phyloP scores from a whole-genome alignment of 2,329 filamentous ascomycete genomes.

The Xylaria sp. region DNA sequence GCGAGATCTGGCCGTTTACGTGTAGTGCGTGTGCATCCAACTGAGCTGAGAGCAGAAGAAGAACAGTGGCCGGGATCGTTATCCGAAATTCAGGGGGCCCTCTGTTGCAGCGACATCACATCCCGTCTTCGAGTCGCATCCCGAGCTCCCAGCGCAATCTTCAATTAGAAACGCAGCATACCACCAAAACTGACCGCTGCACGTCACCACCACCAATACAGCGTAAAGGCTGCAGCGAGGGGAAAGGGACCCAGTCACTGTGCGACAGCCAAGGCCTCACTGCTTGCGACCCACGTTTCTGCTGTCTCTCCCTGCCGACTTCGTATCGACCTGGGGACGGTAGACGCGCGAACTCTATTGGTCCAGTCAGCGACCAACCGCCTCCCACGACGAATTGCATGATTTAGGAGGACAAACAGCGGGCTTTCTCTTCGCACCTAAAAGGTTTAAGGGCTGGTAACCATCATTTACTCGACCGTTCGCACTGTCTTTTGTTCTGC shows the following conservation, averaged over 20 bases:
- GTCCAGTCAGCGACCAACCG: slow-evolving; percentile 30
- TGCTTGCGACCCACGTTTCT: slow-evolving; percentile 33
- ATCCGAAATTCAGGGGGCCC: slow-evolving; percentile 28
- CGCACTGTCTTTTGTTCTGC: slow-evolving; percentile 12
- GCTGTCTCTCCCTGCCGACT: slow-evolving; percentile 24
- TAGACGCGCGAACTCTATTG: slow-evolving; percentile 22
- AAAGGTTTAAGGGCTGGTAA: slow-evolving; percentile 7
- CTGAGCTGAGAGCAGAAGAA: not conserved
- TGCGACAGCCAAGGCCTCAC: slow-evolving; percentile 31
- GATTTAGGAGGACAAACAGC: slow-evolving; percentile 30
- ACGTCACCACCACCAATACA: slow-evolving; percentile 31
- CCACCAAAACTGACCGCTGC: slow-evolving; percentile 13
- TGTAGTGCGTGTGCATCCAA: slow-evolving; percentile 5
- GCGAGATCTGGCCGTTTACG: slow-evolving; percentile 16
- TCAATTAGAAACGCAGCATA: slow-evolving; percentile 26
- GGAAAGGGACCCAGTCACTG: slow-evolving; percentile 26
- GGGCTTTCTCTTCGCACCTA: slow-evolving; percentile 13
- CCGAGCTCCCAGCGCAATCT: slow-evolving; percentile 27
- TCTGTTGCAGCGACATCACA: slow-evolving; percentile 25
- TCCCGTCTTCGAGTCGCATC: slow-evolving; percentile 24
- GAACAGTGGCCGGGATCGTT: slow-evolving; percentile 21
- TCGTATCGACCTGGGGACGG: slow-evolving; percentile 30
- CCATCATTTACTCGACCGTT: slow-evolving; percentile 8
- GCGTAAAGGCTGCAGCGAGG: slow-evolving; percentile 23
- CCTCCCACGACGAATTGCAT: slow-evolving; percentile 21